phyloP scores from a whole-genome alignment of 2,329 filamentous ascomycete genomes.

The Emericellopsis atlantica region DNA sequence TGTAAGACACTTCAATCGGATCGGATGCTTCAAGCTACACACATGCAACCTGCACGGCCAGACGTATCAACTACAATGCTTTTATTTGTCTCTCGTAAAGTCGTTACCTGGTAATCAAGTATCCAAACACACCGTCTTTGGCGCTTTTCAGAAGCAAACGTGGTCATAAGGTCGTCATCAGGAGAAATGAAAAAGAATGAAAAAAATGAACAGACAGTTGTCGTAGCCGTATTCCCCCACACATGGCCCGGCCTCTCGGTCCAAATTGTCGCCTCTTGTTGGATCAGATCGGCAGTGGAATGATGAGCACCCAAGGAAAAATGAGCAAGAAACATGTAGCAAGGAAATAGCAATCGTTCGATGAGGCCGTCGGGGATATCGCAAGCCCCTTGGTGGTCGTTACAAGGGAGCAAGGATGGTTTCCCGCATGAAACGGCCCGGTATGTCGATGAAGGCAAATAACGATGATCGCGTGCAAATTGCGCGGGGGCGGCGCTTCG shows the following conservation, averaged over 20 bases:
- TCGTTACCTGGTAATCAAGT: constrained; percentile 24
- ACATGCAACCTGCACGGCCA: background rate
- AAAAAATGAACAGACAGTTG: constrained; percentile 2
- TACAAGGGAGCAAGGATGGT: constrained; percentile 5
- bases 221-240: background rate
- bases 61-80: background rate
- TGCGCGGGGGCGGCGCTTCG: background rate
- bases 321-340: constrained; percentile 2
- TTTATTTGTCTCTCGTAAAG: constrained; percentile 27
- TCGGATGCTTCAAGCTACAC: background rate
- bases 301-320: background rate
- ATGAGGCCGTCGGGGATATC: background rate
- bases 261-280: background rate
- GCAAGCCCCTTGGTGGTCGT: constrained; percentile 2
- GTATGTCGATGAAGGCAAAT: constrained; percentile 11
- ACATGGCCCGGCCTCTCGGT: background rate
- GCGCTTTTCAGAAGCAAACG: constrained; percentile 14
- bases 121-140: constrained; percentile 19
- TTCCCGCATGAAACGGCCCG: constrained; percentile 8
- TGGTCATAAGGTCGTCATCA: constrained; percentile 23
- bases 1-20: background rate
- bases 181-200: constrained; percentile 8
- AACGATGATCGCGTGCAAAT: background rate
- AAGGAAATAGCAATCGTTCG: constrained; percentile 1
- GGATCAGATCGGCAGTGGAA: background rate